Percentiles rank a stretch among this genome's conserved stretches.
phyloP scores from a whole-genome alignment of 179 eudicot species.

The Spergularia azorica region DNA sequence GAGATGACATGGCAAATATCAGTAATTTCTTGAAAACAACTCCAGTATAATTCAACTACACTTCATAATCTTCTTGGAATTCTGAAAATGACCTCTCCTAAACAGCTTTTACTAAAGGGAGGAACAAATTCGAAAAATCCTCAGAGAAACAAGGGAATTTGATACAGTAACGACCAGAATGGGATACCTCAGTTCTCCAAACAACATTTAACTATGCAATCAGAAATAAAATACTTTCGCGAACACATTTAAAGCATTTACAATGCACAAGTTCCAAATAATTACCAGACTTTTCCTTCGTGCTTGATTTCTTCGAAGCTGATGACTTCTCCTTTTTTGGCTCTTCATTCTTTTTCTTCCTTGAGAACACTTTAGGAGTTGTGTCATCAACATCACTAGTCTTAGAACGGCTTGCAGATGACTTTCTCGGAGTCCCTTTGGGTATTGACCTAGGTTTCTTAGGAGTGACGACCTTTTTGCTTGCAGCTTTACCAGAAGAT shows the following conservation, averaged over 20 bases:
- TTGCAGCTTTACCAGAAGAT: conserved; percentile 47
- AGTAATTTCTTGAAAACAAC: not conserved
- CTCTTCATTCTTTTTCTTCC: conserved; percentile 69
- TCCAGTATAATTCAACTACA: not conserved
- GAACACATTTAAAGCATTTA: not conserved
- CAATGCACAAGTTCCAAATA: not conserved
- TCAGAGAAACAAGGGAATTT: not conserved
- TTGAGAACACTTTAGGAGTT: conserved; percentile 64
- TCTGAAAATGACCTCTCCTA: not conserved
- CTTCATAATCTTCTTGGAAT: not conserved
- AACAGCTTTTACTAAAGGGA: not conserved
- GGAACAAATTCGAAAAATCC: not conserved
- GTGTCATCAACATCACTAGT: conserved; percentile 35
- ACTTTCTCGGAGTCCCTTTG: conserved; percentile 47
- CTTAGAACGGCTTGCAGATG: conserved; percentile 52
- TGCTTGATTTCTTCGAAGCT: conserved; percentile 66
- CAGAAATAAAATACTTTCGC: not conserved
- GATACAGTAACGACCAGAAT: not conserved
- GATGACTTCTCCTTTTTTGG: conserved; percentile 51
- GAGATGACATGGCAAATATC: conserved; percentile 5
- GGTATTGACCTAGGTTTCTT: conserved; percentile 49
- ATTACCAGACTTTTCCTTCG: conserved; percentile 22
- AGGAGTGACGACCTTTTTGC: conserved; percentile 45
- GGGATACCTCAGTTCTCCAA: not conserved
- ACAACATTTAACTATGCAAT: not conserved